A percentile compares a stretch with the other conserved stretches of the same genome.
These are phyloP conservation scores for Ilyonectria sp. DNA, from an alignment of 2,329 filamentous ascomycete species.

Conservation along the genomic window DNA sequence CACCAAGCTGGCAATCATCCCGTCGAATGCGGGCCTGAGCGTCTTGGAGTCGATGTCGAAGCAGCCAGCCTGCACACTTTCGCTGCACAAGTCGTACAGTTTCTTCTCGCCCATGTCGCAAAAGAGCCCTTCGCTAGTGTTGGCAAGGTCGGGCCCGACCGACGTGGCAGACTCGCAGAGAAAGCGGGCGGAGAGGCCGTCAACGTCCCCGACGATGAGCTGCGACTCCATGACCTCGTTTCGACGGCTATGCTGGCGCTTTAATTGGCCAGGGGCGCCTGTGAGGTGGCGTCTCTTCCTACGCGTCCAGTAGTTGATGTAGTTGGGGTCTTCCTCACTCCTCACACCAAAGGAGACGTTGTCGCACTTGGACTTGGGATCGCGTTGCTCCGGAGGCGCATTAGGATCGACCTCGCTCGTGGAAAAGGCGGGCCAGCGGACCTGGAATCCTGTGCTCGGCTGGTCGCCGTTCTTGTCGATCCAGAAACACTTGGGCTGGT, in stretches of 20 bases:
- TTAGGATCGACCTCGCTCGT: too few species aligned
- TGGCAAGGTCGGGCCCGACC: constrained; percentile 3
- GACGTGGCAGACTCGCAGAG: constrained; percentile 11
- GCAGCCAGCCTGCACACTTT: background rate
- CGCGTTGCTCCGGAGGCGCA: too few species aligned
- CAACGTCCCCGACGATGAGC: constrained; percentile 10
- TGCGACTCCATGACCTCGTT: constrained; percentile 4
- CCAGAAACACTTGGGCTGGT: constrained; percentile 11
- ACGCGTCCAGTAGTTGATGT: constrained; percentile 6
- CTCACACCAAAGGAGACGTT: constrained; percentile 9
- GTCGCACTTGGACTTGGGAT: background rate
- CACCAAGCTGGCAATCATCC: background rate
- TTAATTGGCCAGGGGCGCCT: background rate
- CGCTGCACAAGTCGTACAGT: constrained; percentile 5
- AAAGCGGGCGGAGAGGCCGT: constrained; percentile 7
- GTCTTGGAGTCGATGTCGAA: constrained; percentile 2
- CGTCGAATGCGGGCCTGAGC: constrained; percentile 2
- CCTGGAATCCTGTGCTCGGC: constrained; percentile 9
- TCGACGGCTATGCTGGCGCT: background rate
- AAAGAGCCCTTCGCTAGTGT: constrained; percentile 1
- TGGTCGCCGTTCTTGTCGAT: constrained; percentile 9
- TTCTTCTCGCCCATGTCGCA: constrained; percentile 11
- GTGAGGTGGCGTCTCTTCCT: constrained; percentile 5
- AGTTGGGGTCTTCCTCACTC: background rate
- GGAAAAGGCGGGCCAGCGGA: background rate